phyloP scores from a whole-genome alignment of 305 asterid species.

The Andrographis paniculata region DNA sequence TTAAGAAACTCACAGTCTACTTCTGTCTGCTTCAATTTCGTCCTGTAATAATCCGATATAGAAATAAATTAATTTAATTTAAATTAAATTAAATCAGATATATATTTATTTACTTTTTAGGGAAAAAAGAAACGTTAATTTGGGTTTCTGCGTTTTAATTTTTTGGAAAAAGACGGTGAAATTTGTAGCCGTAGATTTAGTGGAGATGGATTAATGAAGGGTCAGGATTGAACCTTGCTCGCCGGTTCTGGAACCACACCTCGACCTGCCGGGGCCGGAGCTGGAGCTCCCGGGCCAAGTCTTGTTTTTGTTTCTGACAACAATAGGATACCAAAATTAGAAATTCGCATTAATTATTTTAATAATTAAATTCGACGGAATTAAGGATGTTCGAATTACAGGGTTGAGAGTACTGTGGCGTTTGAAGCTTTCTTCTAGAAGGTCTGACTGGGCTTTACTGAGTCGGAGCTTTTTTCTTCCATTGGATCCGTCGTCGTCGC shows the following conservation, averaged over 20 bases:
- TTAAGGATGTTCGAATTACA: slow-evolving; percentile 24
- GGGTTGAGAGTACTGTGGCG: slow-evolving; percentile 88
- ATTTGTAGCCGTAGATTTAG: no score
- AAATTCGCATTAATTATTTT: no score
- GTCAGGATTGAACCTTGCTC: slow-evolving; percentile 63
- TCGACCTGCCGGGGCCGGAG: slow-evolving; percentile 92
- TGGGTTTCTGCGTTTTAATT: no score
- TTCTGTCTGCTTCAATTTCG: slow-evolving; percentile 85
- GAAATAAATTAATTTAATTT: neutral
- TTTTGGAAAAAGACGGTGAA: no score
- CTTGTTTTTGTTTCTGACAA: slow-evolving; percentile 93
- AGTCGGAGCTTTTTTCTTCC: slow-evolving; percentile 78
- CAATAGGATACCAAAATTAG: slow-evolving; percentile 2
- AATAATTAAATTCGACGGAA: neutral
- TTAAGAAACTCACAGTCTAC: slow-evolving; percentile 75
- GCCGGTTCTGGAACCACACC: slow-evolving; percentile 94
- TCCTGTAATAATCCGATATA: slow-evolving; percentile 24
- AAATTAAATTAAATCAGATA: no score
- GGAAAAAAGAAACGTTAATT: no score
- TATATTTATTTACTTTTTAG: no score
- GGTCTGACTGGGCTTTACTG: slow-evolving; percentile 78
- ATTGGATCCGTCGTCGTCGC: slow-evolving; percentile 73
- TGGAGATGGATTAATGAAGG: neutral
- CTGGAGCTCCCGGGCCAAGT: slow-evolving; percentile 67
- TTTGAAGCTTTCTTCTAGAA: slow-evolving; percentile 82